phyloP scores from a whole-genome alignment of 2,329 filamentous ascomycete species.

The Penicillium frequentans region DNA sequence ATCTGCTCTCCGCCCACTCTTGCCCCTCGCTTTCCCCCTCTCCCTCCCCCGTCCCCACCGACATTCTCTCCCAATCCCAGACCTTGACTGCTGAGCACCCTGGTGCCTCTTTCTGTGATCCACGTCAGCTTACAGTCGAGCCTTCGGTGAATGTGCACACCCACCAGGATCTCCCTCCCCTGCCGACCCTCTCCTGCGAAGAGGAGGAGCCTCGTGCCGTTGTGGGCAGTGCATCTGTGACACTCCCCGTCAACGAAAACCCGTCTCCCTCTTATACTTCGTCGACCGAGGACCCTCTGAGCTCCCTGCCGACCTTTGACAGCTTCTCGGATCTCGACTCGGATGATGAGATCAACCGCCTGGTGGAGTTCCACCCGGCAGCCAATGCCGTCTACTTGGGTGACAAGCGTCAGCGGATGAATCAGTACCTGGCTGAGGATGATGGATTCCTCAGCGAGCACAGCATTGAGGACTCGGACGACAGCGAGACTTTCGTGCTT shows the following conservation, averaged over 20 bases:
- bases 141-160: conserved; percentile 46
- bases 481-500: conserved; percentile 63
- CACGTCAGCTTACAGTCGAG: conserved; percentile 78
- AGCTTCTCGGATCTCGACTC: conserved; percentile 87
- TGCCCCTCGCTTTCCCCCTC: conserved; percentile 87
- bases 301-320: conserved; percentile 73
- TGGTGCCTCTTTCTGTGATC: conserved; percentile 86
- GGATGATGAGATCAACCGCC: conserved; percentile 79
- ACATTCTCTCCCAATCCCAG: conserved; percentile 77
- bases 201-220: conserved; percentile 41
- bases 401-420: conserved; percentile 71
- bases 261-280: conserved; percentile 41
- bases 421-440: conserved; percentile 70
- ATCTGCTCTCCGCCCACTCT: conserved; percentile 68
- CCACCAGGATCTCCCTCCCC: conserved; percentile 63
- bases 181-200: conserved; percentile 51
- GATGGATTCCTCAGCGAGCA: conserved; percentile 75
- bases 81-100: conserved; percentile 61
- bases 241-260: conserved; percentile 39
- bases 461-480: conserved; percentile 74
- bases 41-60: conserved; percentile 69
- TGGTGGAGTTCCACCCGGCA: conserved; percentile 67
- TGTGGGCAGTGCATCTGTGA: conserved; percentile 37
- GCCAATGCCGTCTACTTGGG: conserved; percentile 61
- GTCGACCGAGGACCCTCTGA: conserved; percentile 49